Conservation (phyloP, 352 stramenopile genomes). For the Globisporangium splendens region DNA sequence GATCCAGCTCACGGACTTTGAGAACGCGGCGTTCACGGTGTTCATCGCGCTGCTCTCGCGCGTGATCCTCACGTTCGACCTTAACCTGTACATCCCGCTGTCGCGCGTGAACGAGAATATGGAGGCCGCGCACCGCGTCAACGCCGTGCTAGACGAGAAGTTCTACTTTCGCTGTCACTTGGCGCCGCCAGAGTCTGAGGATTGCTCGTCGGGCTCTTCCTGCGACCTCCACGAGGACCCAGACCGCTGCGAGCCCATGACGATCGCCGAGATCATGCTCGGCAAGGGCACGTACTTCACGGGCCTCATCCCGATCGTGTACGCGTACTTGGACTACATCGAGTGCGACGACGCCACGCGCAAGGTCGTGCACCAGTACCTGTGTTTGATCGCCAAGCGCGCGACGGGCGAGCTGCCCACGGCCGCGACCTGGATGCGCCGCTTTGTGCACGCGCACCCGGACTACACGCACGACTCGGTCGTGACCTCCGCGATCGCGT, state of each 20-base stretch:
- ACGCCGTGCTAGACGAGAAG: constrained; percentile 93
- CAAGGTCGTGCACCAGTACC: constrained; percentile 63
- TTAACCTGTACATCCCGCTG: constrained; percentile 99
- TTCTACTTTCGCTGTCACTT: constrained; percentile 98
- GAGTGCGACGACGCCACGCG: constrained; percentile 93
- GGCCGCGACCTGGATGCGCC: constrained; percentile 95
- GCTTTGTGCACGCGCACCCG: constrained; percentile 93
- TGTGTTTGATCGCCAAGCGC: constrained; percentile 92
- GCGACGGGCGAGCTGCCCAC: constrained; percentile 95
- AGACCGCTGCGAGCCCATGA: constrained; percentile 93
- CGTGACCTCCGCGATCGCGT: constrained; percentile 76
- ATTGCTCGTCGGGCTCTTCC: constrained; percentile 34
- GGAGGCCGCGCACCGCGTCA: constrained; percentile 94
- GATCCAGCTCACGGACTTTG: constrained; percentile 99
- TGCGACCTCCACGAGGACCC: constrained; percentile 62
- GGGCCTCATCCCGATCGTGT: constrained; percentile 95
- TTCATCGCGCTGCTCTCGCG: constrained; percentile 97
- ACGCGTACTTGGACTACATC: constrained; percentile 97
- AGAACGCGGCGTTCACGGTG: constrained; percentile 99
- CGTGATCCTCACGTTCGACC: constrained; percentile 98
- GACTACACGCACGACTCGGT: constrained; percentile 96
- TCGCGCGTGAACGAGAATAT: constrained; percentile 99
- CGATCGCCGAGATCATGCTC: constrained; percentile 96
- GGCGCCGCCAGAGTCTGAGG: constrained; percentile 77
- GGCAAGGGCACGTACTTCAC: constrained; percentile 96